These are phyloP conservation scores for Cudoniella acicularis DNA, from an alignment of 495 filamentous ascomycete species.

Conservation along the genomic window DNA sequence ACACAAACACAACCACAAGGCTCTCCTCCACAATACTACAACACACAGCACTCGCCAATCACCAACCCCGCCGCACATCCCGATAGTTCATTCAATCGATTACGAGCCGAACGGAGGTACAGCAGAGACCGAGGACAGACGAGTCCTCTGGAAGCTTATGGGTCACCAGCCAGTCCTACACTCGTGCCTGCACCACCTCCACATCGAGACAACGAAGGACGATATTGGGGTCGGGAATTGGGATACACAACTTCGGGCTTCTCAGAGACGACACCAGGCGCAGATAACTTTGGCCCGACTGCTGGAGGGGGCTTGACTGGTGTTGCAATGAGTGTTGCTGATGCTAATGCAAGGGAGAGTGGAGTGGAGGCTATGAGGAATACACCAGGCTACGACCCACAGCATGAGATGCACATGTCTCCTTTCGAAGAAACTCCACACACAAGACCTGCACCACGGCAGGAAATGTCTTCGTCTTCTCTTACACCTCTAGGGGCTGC, in stretches of 20 bases:
- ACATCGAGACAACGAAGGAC: slow-evolving; percentile 25
- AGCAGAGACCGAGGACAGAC: slow-evolving; percentile 25
- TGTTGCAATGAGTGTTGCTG: slow-evolving; percentile 70
- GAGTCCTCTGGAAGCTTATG: slow-evolving; percentile 13
- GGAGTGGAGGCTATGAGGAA: slow-evolving; percentile 63
- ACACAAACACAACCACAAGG: neutral
- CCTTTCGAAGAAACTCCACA: slow-evolving; percentile 7
- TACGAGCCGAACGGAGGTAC: slow-evolving; percentile 35
- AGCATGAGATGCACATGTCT: neutral
- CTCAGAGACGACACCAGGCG: slow-evolving; percentile 63
- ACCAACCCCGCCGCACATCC: slow-evolving; percentile 36
- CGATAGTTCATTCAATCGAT: slow-evolving; percentile 38
- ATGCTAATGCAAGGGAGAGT: slow-evolving; percentile 67
- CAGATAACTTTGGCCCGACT: slow-evolving; percentile 68
- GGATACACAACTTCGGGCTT: slow-evolving; percentile 11
- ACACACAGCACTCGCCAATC: slow-evolving; percentile 19
- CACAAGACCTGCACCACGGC: neutral
- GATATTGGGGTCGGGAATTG: slow-evolving; percentile 20
- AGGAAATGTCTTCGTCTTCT: slow-evolving; percentile 17
- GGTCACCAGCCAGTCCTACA: slow-evolving; percentile 21
- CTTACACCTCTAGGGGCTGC: slow-evolving; percentile 23
- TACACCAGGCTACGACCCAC: slow-evolving; percentile 19
- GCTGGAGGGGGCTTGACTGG: slow-evolving; percentile 74
- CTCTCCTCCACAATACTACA: slow-evolving; percentile 24
- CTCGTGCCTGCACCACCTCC: slow-evolving; percentile 13